Base-by-base conservation (phyloP, 352 stramenopile species). In the Phytopythium litorale region DNA sequence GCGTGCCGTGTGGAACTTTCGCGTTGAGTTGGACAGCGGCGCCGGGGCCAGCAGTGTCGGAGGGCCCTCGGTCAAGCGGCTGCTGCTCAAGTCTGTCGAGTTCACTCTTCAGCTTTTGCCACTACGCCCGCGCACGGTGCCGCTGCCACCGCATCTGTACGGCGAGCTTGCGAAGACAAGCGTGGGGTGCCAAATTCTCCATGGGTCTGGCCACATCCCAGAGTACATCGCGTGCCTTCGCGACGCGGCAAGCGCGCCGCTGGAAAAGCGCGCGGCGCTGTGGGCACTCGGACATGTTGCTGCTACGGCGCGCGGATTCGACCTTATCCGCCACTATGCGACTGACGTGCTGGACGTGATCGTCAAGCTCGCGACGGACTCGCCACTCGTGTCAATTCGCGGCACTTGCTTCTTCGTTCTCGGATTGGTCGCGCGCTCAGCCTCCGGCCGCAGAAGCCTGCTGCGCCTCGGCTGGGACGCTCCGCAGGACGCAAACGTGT, bases 321-420 rank as follows among this genome's bases (percentile, higher is more conserved):
- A 94, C 32, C 67, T 96, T 30, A 76, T 96, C 48, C 81, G 81
- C 16, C 78, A 89, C 56, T 92, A 94, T 56, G 82, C 87, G 2
- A 81, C 87, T 40, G 84, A 96, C 60, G 79, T 94, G 33, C 69
- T 96, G 18, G 87, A 96, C 38, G 63, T 92, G 63, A 93, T 96
- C 50, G 83, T 92, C n/a, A 92, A 94, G 63, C 63, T 96, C 28
- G 86, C 86, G 16, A 94, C 80, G 0, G 79, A 94, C 61, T 92
- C 85, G 19, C 78, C 82, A 19, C 76, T 94, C 4, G 81, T 96
- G 13, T 94, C 85, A 18, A 86, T 96, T 56, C 85, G 87, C 15
- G 86, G 87, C 25, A 96, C 87, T 6, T 94, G 87, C 62, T 93
- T 94, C 58, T 96, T 94, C 57, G 87, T 93, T 7, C 67, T 96